phyloP scores from a whole-genome alignment of 2,329 filamentous ascomycete species.

The Calonectria pauciramosa region DNA sequence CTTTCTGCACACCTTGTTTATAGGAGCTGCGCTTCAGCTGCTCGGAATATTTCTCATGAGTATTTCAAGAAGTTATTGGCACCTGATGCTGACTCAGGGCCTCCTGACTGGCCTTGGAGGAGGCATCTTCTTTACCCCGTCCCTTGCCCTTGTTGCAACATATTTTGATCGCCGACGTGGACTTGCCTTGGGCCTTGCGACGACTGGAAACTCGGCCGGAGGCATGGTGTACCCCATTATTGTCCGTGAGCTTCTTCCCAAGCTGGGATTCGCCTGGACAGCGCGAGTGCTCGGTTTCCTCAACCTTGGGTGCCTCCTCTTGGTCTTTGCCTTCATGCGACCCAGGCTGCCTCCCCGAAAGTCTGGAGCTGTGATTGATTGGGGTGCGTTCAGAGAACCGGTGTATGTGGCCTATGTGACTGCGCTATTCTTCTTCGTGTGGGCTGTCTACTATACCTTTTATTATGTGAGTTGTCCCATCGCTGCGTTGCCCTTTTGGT shows the following conservation, averaged over 20 bases:
- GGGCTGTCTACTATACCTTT: slow-evolving; percentile 59
- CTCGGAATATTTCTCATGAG: slow-evolving; percentile 62
- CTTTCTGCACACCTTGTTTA: slow-evolving; percentile 55
- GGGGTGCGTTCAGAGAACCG: slow-evolving; percentile 51
- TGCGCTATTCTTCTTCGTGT: slow-evolving; percentile 55
- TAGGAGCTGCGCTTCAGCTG: slow-evolving; percentile 54
- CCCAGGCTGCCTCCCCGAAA: slow-evolving; percentile 45
- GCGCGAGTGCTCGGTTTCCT: slow-evolving; percentile 74
- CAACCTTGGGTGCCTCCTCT: slow-evolving; percentile 78
- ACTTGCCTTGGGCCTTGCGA: slow-evolving; percentile 70
- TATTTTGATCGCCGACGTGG: slow-evolving; percentile 69
- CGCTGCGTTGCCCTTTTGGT: neutral
- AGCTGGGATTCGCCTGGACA: slow-evolving; percentile 70
- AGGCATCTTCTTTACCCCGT: slow-evolving; percentile 68
- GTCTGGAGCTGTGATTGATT: slow-evolving; percentile 46
- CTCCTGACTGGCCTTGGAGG: slow-evolving; percentile 66
- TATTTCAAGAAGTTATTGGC: slow-evolving; percentile 59
- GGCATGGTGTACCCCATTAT: slow-evolving; percentile 67
- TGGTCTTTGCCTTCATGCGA: slow-evolving; percentile 60
- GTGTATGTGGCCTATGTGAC: slow-evolving; percentile 51
- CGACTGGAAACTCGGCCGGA: slow-evolving; percentile 68
- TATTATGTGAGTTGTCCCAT: slow-evolving; percentile 52
- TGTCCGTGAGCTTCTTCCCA: slow-evolving; percentile 65
- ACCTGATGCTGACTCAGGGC: slow-evolving; percentile 64
- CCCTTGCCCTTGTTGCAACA: slow-evolving; percentile 69